phyloP scores from a whole-genome alignment of 1,284 basidiomycete species.

The Austroboletus novae-zelandiae region DNA sequence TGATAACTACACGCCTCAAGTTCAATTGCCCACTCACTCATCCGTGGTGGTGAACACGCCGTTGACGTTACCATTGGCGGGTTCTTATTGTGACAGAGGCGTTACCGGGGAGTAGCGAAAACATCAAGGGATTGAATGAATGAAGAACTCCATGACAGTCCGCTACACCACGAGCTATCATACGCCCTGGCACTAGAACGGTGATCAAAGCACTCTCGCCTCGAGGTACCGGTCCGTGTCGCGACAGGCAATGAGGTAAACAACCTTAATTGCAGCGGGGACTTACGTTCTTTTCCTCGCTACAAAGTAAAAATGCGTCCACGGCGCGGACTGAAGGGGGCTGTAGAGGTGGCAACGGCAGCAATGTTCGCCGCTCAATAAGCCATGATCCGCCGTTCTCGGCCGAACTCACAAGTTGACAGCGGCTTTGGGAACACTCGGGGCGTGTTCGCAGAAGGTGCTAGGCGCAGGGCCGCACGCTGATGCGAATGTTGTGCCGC shows the following conservation, averaged over 20 bases:
- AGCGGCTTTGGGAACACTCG: not conserved
- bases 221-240: not conserved
- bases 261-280: conserved; percentile 8
- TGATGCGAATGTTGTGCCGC: not conserved
- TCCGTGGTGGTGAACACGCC: no score
- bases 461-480: not conserved
- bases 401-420: conserved; percentile 8
- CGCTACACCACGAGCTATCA: not conserved
- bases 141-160: not conserved
- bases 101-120: not conserved
- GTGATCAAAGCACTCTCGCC: conserved; percentile 13
- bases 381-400: conserved; percentile 22
- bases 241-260: conserved; percentile 14
- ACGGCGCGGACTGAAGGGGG: conserved; percentile 22
- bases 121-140: not conserved
- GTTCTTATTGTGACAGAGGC: not conserved
- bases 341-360: conserved; percentile 12
- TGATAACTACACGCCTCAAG: no score
- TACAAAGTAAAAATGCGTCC: conserved; percentile 12
- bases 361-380: conserved; percentile 25
- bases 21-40: no score
- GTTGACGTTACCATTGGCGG: no score
- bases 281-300: conserved; percentile 26
- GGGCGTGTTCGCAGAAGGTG: not conserved
- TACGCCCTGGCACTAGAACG: not conserved